A percentile compares a stretch with the other conserved stretches of the same genome.
phyloP scores from a whole-genome alignment of 2,329 filamentous ascomycete species.

The Simplicillium aogashimaense region DNA sequence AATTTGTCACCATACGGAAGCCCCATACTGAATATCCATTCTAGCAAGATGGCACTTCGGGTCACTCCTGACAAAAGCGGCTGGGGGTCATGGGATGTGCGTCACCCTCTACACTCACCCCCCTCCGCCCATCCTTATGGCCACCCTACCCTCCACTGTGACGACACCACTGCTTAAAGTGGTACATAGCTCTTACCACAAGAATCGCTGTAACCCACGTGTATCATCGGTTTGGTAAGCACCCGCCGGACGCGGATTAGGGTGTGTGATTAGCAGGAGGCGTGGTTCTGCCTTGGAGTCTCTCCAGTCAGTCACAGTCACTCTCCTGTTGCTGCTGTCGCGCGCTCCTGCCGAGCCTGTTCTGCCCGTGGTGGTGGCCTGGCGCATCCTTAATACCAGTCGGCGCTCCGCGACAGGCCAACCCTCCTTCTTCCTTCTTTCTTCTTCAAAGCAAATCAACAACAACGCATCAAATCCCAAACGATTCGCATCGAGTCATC shows the following conservation, averaged over 20 bases:
- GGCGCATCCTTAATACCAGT: too few relatives aligned
- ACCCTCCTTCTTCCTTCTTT: conserved; percentile 14
- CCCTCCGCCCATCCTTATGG: not conserved
- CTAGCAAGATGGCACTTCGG: too few relatives aligned
- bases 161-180: not conserved
- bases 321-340: too few relatives aligned
- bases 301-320: too few relatives aligned
- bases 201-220: not conserved
- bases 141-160: not conserved
- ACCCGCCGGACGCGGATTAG: too few relatives aligned
- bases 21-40: too few relatives aligned
- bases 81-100: conserved; percentile 4
- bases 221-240: not conserved
- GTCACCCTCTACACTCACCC: conserved; percentile 2
- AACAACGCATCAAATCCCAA: conserved; percentile 38
- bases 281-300: too few relatives aligned
- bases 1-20: too few relatives aligned
- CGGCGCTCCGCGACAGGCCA: too few relatives aligned
- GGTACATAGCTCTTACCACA: not conserved
- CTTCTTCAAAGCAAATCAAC: conserved; percentile 33
- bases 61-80: not conserved
- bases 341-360: too few relatives aligned
- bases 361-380: too few relatives aligned
- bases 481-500: conserved; percentile 42
- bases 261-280: too few relatives aligned